A percentile compares a stretch with the other conserved stretches of the same genome.
These are phyloP conservation scores for Phytophthora idaei DNA, from an alignment of 352 stramenopile genomes.

Conservation along the genomic window DNA sequence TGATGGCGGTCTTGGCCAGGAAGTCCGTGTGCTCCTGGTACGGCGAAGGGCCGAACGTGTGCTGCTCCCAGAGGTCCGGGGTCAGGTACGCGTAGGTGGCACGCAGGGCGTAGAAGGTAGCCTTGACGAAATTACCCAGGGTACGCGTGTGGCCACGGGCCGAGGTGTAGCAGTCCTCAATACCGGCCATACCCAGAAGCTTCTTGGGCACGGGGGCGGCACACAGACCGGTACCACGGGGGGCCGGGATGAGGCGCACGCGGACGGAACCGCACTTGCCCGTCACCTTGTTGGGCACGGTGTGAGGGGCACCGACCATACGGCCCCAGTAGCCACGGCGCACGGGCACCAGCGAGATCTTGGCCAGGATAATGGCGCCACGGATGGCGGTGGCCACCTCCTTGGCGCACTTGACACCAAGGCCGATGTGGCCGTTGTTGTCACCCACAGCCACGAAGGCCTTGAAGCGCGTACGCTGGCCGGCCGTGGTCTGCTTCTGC, in stretches of 20 bases:
- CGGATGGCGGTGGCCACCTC: slow-evolving; percentile 99
- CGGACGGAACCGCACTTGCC: slow-evolving; percentile 99
- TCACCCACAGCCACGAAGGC: slow-evolving; percentile 99
- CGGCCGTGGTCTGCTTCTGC: slow-evolving; percentile 99
- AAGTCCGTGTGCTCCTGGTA: slow-evolving; percentile 99
- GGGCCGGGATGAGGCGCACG: slow-evolving; percentile 98
- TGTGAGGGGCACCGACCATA: slow-evolving; percentile 95
- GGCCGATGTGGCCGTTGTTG: slow-evolving; percentile 98
- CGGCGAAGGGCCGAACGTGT: slow-evolving; percentile 90
- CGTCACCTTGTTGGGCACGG: slow-evolving; percentile 98
- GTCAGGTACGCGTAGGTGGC: slow-evolving; percentile 99
- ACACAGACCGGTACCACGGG: slow-evolving; percentile 99
- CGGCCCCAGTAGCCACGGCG: slow-evolving; percentile 99
- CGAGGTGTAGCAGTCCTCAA: slow-evolving; percentile 98
- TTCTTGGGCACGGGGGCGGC: slow-evolving; percentile 98
- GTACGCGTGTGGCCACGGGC: slow-evolving; percentile 98
- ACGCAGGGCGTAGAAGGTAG: slow-evolving; percentile 97
- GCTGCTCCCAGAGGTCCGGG: slow-evolving; percentile 99
- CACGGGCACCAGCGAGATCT: slow-evolving; percentile 98
- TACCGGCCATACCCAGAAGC: slow-evolving; percentile 98
- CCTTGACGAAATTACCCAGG: slow-evolving; percentile 99
- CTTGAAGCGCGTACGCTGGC: slow-evolving; percentile 99
- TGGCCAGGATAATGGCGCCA: slow-evolving; percentile 99
- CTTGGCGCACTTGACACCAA: slow-evolving; percentile 99
- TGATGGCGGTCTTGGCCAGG: slow-evolving; percentile 95